Evolutionary conservation across 78 protist genomes (phyloP).

Genomic region (Cavenderia fasciculata): DNA sequence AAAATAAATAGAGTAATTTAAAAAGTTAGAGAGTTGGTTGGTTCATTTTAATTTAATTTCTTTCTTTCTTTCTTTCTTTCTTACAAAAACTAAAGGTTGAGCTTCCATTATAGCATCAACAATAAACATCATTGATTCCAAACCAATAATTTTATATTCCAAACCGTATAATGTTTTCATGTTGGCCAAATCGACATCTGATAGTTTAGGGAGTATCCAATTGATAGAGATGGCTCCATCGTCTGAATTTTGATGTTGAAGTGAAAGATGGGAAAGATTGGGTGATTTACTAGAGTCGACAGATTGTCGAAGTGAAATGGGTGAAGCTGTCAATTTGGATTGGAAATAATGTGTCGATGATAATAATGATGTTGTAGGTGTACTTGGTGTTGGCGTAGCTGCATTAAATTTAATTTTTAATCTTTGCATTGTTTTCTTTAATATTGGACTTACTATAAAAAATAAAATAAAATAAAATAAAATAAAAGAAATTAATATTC

Average conservation of each 20-base stretch:
- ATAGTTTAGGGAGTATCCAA: conserved; percentile 56
- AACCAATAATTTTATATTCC: conserved; percentile 46
- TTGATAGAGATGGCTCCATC: conserved; percentile 51
- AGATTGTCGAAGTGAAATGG: conserved; percentile 5
- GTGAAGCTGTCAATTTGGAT: conserved; percentile 39
- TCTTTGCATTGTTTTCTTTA: conserved; percentile 59
- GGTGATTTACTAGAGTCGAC: conserved; percentile 35
- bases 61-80: too few species aligned
- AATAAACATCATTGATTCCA: conserved; percentile 78
- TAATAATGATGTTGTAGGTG: conserved; percentile 12
- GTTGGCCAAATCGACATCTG: conserved; percentile 13
- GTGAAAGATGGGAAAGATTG: neutral
- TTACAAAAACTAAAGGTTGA: conserved; percentile 29
- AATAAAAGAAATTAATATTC: neutral
- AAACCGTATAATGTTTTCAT: conserved; percentile 37
- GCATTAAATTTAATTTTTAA: conserved; percentile 39
- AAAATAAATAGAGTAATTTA: neutral
- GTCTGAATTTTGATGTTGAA: neutral
- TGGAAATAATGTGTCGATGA: conserved; percentile 24
- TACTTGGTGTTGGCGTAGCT: neutral
- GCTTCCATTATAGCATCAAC: conserved; percentile 76
- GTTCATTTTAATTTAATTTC: too few species aligned
- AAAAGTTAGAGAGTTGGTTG: too few species aligned
- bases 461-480: neutral
- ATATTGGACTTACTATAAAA: conserved; percentile 29